Base-by-base conservation (phyloP, 2,329 filamentous ascomycete species). In the Teratosphaeria viscida region DNA sequence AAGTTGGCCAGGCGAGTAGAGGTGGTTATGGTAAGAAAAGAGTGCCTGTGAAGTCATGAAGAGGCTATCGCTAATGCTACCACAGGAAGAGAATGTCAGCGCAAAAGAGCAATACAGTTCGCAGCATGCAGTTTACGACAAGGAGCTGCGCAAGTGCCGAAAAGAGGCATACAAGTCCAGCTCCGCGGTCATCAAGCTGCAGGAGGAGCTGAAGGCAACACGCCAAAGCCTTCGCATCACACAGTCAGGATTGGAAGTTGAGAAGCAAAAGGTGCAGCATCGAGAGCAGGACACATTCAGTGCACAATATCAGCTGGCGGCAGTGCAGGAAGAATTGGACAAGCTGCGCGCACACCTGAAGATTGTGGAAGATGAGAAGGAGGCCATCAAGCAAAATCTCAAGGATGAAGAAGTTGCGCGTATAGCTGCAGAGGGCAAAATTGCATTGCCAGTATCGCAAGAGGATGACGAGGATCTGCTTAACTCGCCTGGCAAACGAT, bases 111-210 rank as follows among this genome's bases (percentile, higher is more conserved):
- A 87, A 26, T 66, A 68, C 59, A 66, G 69, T 16, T 68, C 71
- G 11, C 71, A 73, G 54, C 57, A 64, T 19, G 63, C 63, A 1
- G 61, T 88, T 10, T 89, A 86, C 82, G 87, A 90, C 67, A 89
- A 89, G 70, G 87, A 90, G 71, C 85, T 89, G 52, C 81, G 86
- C 58, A 80, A 84, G 59, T 81, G 83, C 10, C 79, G 85, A 56
- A 90, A 90, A 66, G 87, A 90, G 66, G 85, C 84, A 2, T 89
- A 89, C 79, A 89, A 89, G 69, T 81, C 83, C n/a, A 85, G 88
- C 65, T 88, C 86, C 2, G 74, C 77, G 11, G 80, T 86, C 35
- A 82, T 89, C 66, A 88, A 88, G 70, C 71, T 87, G n/a, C 86
- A 89, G 70, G 87, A 89, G 66, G 86, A 90, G 67, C 79, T 89